Percentiles rank a stretch among this genome's conserved stretches.
These are phyloP conservation scores for Talaromyces nanjingensis DNA, from an alignment of 495 filamentous ascomycete species.

Conservation along the genomic window DNA sequence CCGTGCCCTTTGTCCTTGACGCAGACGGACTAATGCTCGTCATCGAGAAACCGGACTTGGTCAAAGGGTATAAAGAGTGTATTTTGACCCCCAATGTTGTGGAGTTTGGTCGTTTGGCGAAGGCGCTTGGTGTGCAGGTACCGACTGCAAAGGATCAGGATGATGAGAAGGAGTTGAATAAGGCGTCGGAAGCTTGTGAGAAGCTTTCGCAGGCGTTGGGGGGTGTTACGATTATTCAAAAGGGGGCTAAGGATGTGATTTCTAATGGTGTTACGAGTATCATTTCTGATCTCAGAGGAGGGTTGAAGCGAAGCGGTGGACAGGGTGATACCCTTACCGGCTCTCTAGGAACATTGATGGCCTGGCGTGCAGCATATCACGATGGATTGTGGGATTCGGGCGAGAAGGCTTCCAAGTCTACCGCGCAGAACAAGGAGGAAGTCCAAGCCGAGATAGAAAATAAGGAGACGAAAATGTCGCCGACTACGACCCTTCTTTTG, in stretches of 20 bases:
- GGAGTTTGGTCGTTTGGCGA: constrained; percentile 79
- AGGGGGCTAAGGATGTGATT: constrained; percentile 79
- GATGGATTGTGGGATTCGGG: constrained; percentile 71
- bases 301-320: constrained; percentile 83
- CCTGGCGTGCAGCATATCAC: constrained; percentile 79
- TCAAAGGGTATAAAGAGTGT: constrained; percentile 74
- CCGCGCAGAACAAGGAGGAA: constrained; percentile 31
- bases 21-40: constrained; percentile 83
- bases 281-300: constrained; percentile 67
- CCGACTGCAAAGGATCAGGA: constrained; percentile 35
- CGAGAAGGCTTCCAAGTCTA: constrained; percentile 26
- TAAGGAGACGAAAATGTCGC: constrained; percentile 37
- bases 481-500: constrained; percentile 61
- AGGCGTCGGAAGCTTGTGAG: constrained; percentile 53
- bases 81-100: constrained; percentile 93
- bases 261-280: constrained; percentile 72
- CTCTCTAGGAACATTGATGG: constrained; percentile 77
- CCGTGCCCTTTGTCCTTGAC: constrained; percentile 82
- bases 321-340: constrained; percentile 96
- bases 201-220: constrained; percentile 70
- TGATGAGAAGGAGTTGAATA: constrained; percentile 36
- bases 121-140: constrained; percentile 55
- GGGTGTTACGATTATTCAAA: constrained; percentile 86
- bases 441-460: constrained; percentile 39
- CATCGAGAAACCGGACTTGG: constrained; percentile 64